phyloP scores from a whole-genome alignment of 2,329 filamentous ascomycete species.

The Cordyceps militaris region DNA sequence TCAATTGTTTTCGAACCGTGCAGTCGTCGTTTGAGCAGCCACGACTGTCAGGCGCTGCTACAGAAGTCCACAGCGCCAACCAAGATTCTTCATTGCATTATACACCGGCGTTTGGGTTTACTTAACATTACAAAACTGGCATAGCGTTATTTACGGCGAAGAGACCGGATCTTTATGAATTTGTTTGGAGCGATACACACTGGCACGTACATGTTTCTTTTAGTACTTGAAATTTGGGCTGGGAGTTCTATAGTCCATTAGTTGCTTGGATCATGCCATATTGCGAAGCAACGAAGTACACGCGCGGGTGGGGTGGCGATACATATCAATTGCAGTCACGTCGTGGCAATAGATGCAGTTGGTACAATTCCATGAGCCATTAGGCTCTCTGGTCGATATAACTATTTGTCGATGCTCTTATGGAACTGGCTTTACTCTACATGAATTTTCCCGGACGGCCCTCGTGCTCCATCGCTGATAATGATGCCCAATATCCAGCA shows the following conservation, averaged over 20 bases:
- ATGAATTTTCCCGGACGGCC: constrained; percentile 14
- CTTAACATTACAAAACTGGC: not conserved
- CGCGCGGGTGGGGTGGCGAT: not conserved
- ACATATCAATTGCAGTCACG: not conserved
- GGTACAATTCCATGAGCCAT: not conserved
- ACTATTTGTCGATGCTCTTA: too few relatives aligned
- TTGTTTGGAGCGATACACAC: not conserved
- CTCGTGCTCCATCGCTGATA: constrained; percentile 52
- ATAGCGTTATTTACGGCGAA: not conserved
- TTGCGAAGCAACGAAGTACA: not conserved
- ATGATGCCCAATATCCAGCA: constrained; percentile 81
- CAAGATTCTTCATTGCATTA: not conserved
- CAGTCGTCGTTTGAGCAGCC: constrained; percentile 27
- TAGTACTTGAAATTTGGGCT: not conserved
- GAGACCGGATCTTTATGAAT: not conserved
- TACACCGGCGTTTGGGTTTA: constrained; percentile 2
- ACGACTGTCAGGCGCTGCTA: not conserved
- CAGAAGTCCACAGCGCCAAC: not conserved
- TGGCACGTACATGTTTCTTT: not conserved
- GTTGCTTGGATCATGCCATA: not conserved
- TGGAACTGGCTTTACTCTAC: not conserved
- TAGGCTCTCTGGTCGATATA: not conserved
- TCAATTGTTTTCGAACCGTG: constrained; percentile 38
- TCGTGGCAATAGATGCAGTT: not conserved
- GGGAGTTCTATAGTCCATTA: not conserved